These are phyloP conservation scores for Rhodotorula mucilaginosa DNA, from an alignment of 1,284 basidiomycete genomes.

Conservation along the genomic window DNA sequence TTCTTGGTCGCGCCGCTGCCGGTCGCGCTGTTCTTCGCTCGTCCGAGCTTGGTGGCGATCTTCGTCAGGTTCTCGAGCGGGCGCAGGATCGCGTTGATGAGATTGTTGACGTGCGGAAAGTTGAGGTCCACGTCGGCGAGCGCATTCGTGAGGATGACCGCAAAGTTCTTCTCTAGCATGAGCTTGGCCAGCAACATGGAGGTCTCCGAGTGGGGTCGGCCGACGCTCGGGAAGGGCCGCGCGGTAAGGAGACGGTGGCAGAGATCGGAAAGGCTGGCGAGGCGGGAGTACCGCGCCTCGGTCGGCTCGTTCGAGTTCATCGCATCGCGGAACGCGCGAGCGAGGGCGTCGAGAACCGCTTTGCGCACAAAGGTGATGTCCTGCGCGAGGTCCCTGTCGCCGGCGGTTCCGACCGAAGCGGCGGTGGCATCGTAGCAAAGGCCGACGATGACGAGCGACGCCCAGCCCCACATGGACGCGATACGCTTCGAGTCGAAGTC, in stretches of 20 bases:
- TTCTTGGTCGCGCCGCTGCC: slow-evolving; percentile 50
- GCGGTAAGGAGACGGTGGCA: slow-evolving; percentile 84
- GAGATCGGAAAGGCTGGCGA: slow-evolving; percentile 82
- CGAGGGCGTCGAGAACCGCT: slow-evolving; percentile 82
- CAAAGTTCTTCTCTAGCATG: slow-evolving; percentile 98
- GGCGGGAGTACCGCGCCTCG: slow-evolving; percentile 79
- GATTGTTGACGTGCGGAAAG: slow-evolving; percentile 82
- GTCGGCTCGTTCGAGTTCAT: slow-evolving; percentile 61
- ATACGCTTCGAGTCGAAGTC: slow-evolving; percentile 36
- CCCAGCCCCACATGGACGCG: slow-evolving; percentile 66
- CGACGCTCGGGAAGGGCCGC: slow-evolving; percentile 59
- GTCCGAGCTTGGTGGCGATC: slow-evolving; percentile 95
- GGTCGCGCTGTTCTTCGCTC: slow-evolving; percentile 62
- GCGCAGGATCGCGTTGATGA: slow-evolving; percentile 80
- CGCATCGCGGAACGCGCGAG: slow-evolving; percentile 80
- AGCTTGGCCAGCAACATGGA: slow-evolving; percentile 91
- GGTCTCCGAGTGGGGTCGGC: slow-evolving; percentile 64
- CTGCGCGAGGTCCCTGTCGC: slow-evolving; percentile 50
- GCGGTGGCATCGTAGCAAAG: slow-evolving; percentile 74
- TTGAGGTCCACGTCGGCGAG: slow-evolving; percentile 93
- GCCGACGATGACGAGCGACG: slow-evolving; percentile 85
- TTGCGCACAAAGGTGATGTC: slow-evolving; percentile 84
- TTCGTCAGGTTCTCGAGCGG: slow-evolving; percentile 93
- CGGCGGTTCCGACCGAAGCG: slow-evolving; percentile 2
- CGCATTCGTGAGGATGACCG: slow-evolving; percentile 80